These are phyloP conservation scores for Trametes cingulata DNA, from an alignment of 768 basidiomycete genomes.

Conservation along the genomic window DNA sequence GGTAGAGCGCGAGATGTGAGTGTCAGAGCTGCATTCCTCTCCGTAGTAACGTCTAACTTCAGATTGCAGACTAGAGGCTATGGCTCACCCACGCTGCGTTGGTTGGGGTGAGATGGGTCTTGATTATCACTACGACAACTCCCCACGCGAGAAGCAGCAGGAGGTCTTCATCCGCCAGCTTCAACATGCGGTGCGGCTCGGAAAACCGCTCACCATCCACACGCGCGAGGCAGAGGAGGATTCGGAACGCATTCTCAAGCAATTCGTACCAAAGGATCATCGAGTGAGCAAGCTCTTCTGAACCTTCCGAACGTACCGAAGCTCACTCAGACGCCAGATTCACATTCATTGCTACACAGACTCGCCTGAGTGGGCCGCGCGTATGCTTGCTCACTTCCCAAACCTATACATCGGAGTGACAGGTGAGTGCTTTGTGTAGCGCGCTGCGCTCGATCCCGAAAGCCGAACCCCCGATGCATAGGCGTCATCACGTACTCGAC, in stretches of 20 bases:
- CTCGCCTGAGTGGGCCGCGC: conserved; percentile 67
- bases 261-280: conserved; percentile 71
- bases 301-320: background rate
- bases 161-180: conserved; percentile 70
- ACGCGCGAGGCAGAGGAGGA: conserved; percentile 86
- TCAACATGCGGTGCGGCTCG: conserved; percentile 60
- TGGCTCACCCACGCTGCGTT: conserved; percentile 79
- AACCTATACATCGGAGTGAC: conserved; percentile 86
- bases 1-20: conserved; percentile 70
- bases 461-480: conserved; percentile 59
- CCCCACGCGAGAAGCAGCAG: conserved; percentile 69
- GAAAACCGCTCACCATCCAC: conserved; percentile 83
- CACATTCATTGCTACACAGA: conserved; percentile 92
- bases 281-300: conserved; percentile 41
- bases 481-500: conserved; percentile 81
- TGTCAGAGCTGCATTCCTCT: conserved; percentile 25
- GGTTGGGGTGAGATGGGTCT: conserved; percentile 90
- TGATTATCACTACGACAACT: conserved; percentile 83
- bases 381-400: conserved; percentile 73
- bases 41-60: background rate
- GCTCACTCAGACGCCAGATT: conserved; percentile 45
- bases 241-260: conserved; percentile 74
- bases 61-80: conserved; percentile 61
- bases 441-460: conserved; percentile 46
- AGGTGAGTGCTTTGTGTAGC: conserved; percentile 37